Conservation (phyloP, 805 yeast genomes). For the Yarrowia osloensis region DNA sequence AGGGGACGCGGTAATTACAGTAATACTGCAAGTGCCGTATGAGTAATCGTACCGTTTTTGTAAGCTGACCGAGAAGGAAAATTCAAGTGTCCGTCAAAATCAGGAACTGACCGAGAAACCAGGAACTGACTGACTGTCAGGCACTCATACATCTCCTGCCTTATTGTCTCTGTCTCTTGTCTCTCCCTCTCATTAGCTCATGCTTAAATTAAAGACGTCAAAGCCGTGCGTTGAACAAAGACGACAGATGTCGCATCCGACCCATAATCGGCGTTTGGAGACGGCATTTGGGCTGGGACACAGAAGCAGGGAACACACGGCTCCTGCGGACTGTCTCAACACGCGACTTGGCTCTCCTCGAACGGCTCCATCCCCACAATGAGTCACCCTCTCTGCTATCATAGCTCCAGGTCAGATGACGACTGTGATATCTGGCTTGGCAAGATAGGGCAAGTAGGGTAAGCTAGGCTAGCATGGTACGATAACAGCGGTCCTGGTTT, state of each 20-base stretch:
- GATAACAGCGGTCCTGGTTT: no score
- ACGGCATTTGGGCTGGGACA: neutral
- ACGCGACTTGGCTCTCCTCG: neutral
- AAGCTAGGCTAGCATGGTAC: neutral
- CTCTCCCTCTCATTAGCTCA: neutral
- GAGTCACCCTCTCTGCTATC: neutral
- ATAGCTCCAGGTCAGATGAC: slow-evolving; percentile 2
- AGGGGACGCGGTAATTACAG: no score
- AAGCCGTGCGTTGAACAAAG: slow-evolving; percentile 7
- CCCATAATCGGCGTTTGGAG: neutral
- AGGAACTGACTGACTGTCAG: no score
- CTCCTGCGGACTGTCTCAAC: neutral
- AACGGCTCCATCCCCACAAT: neutral
- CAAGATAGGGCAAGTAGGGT: no score
- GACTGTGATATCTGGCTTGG: neutral
- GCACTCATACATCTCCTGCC: no score
- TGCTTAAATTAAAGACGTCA: neutral
- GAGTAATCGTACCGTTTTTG: no score
- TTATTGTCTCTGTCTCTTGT: no score
- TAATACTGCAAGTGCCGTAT: no score
- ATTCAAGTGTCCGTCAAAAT: no score
- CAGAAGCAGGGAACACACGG: neutral
- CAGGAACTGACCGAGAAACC: no score
- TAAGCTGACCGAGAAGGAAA: no score
- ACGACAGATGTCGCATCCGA: neutral